Percentiles rank a stretch among this genome's conserved stretches.
Evolutionary conservation across 2,329 filamentous ascomycete species (phyloP).

Genomic region (Claviceps sp.): DNA sequence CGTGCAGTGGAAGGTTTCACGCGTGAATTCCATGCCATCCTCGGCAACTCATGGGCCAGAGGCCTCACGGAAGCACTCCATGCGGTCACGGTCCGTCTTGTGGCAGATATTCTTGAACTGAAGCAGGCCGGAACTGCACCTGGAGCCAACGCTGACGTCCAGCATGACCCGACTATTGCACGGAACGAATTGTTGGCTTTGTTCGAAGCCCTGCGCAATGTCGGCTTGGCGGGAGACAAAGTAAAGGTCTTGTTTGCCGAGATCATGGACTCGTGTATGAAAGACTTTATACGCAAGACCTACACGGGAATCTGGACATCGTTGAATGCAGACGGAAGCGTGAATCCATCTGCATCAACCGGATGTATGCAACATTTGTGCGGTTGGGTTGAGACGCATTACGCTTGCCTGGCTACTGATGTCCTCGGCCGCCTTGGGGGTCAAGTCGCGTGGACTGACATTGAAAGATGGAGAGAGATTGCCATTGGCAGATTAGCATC

Average conservation of each 20-base stretch:
- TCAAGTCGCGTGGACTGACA: constrained; percentile 37
- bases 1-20: constrained; percentile 37
- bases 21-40: constrained; percentile 49
- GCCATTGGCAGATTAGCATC: constrained; percentile 55
- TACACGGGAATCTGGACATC: constrained; percentile 49
- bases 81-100: constrained; percentile 38
- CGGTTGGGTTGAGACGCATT: constrained; percentile 55
- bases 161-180: constrained; percentile 21
- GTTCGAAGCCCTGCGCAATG: constrained; percentile 44
- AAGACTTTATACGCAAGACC: constrained; percentile 44
- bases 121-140: neutral
- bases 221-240: constrained; percentile 55
- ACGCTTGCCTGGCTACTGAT: constrained; percentile 49
- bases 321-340: constrained; percentile 10
- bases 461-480: constrained; percentile 58
- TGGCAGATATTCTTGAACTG: constrained; percentile 32
- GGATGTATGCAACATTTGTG: constrained; percentile 46
- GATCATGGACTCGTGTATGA: constrained; percentile 54
- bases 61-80: constrained; percentile 40
- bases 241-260: constrained; percentile 62
- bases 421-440: constrained; percentile 37
- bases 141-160: constrained; percentile 3
- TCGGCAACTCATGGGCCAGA: constrained; percentile 47
- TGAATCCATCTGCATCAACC: neutral
- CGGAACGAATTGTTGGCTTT: constrained; percentile 40